These are phyloP conservation scores for Pseudonectria buxi DNA, from an alignment of 2,329 filamentous ascomycete species.

Conservation along the genomic window DNA sequence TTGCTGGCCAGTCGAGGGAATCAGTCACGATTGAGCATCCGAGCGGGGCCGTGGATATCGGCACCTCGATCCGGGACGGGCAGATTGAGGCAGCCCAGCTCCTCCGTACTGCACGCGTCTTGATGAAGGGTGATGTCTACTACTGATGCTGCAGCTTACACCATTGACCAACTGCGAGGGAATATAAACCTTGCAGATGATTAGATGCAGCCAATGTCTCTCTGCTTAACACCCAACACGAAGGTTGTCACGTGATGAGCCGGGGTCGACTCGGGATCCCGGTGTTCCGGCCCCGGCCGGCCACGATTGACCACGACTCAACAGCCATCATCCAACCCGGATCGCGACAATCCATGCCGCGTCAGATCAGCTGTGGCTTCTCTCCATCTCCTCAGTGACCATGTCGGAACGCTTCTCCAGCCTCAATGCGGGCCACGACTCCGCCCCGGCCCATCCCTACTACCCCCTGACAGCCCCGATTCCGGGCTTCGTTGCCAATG, in stretches of 20 bases:
- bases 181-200: no score
- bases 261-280: no score
- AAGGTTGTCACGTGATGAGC: no score
- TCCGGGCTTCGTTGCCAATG: slow-evolving; percentile 40
- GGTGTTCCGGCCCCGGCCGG: no score
- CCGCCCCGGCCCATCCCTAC: slow-evolving; percentile 38
- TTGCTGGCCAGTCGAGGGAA: slow-evolving; percentile 12
- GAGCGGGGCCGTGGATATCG: slow-evolving; percentile 40
- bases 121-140: slow-evolving; percentile 44
- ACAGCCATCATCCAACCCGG: no score
- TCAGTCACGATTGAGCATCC: slow-evolving; percentile 40
- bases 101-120: slow-evolving; percentile 39
- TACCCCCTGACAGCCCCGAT: slow-evolving; percentile 39
- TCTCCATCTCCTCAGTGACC: not conserved
- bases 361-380: no score
- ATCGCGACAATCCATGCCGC: no score
- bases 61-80: slow-evolving; percentile 33
- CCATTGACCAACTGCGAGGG: not conserved
- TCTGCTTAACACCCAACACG: no score
- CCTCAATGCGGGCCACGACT: no score
- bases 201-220: no score
- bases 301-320: no score
- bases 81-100: slow-evolving; percentile 38
- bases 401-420: not conserved
- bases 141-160: slow-evolving; percentile 23